Evolutionary conservation across 2,329 filamentous ascomycete genomes (phyloP).

Genomic region (Stachybotrys elegans): DNA sequence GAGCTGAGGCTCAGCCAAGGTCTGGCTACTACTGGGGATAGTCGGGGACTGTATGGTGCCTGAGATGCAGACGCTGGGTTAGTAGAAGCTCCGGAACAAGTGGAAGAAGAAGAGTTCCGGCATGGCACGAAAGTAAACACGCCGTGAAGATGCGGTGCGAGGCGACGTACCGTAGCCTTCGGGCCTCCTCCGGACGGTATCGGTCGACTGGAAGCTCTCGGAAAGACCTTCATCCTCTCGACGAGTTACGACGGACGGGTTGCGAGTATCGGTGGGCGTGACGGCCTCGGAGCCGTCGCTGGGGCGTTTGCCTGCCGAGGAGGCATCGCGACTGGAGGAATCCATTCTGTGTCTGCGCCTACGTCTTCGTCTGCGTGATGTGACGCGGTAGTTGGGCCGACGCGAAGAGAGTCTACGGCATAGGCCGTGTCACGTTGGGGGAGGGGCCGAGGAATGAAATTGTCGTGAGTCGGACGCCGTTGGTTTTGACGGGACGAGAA

Average conservation of each 20-base stretch:
- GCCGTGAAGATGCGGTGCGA: constrained; percentile 1
- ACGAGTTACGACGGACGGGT: constrained; percentile 27
- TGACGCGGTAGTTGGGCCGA: constrained; percentile 3
- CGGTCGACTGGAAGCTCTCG: constrained; percentile 54
- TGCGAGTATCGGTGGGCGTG: constrained; percentile 47
- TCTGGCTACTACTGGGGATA: constrained; percentile 21
- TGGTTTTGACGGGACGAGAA: too few relatives aligned
- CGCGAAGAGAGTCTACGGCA: neutral
- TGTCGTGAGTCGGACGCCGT: too few relatives aligned
- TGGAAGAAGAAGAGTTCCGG: too few relatives aligned
- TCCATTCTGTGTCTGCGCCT: constrained; percentile 47
- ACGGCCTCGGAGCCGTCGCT: constrained; percentile 31
- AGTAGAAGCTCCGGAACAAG: too few relatives aligned
- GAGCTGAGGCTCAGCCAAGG: constrained; percentile 30
- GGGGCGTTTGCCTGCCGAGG: constrained; percentile 30
- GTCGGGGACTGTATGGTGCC: constrained; percentile 19
- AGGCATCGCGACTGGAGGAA: constrained; percentile 26
- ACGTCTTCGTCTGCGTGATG: too few relatives aligned
- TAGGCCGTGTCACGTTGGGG: neutral
- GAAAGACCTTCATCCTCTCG: constrained; percentile 39
- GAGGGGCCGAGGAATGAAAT: neutral
- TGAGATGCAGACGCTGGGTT: constrained; percentile 8
- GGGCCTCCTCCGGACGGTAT: constrained; percentile 53
- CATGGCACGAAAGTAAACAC: too few relatives aligned
- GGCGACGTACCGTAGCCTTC: constrained; percentile 51